A percentile compares a stretch with the other conserved stretches of the same genome.
phyloP scores from a whole-genome alignment of 2,329 filamentous ascomycete genomes.

The Fusarium nelsonii region DNA sequence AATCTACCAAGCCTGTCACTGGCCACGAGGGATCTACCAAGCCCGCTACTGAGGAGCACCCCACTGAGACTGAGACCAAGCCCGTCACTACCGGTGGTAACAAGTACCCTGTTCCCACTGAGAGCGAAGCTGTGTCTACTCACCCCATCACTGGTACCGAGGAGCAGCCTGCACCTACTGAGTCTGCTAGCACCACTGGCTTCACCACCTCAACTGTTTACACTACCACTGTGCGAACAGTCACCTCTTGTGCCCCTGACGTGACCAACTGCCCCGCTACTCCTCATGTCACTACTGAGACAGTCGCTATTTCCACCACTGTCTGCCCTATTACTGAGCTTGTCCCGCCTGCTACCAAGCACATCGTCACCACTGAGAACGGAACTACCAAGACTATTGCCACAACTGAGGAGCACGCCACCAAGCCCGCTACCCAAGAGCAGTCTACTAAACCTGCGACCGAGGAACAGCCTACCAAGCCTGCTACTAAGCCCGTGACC shows the following conservation, averaged over 20 bases:
- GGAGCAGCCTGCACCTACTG: constrained; percentile 10
- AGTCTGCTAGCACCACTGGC: constrained; percentile 29
- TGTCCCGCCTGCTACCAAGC: neutral
- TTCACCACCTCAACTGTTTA: constrained; percentile 24
- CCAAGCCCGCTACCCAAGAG: constrained; percentile 1
- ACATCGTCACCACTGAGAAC: constrained; percentile 1
- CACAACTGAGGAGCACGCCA: constrained; percentile 1
- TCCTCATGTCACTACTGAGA: constrained; percentile 32
- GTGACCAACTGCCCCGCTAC: constrained; percentile 14
- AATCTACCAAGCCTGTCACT: constrained; percentile 13
- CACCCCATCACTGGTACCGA: neutral
- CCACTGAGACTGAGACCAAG: constrained; percentile 4
- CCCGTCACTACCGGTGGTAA: neutral
- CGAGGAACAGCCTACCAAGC: neutral
- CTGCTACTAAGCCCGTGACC: constrained; percentile 13
- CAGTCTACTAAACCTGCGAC: constrained; percentile 1
- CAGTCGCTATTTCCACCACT: constrained; percentile 26
- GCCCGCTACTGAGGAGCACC: constrained; percentile 6
- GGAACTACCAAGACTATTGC: constrained; percentile 10
- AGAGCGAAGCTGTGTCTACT: constrained; percentile 1
- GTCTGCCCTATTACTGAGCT: constrained; percentile 18
- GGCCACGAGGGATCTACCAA: constrained; percentile 9
- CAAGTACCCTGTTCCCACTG: constrained; percentile 5
- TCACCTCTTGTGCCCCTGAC: constrained; percentile 28
- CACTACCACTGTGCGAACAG: constrained; percentile 29